phyloP scores from a whole-genome alignment of 2,329 filamentous ascomycete species.

The Trichophyton rubrum region DNA sequence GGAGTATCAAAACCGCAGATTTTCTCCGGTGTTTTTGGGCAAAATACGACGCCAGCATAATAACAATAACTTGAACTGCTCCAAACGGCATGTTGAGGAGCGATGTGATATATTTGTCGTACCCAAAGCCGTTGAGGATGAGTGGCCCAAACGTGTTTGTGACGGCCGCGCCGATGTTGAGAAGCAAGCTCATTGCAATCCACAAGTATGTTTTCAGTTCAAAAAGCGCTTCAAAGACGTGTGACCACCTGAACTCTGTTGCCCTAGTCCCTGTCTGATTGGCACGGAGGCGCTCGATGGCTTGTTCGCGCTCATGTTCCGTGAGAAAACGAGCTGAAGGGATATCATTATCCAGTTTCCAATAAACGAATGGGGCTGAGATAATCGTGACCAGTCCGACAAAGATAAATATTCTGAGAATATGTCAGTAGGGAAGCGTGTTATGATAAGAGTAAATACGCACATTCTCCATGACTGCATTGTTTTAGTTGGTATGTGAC shows the following conservation, averaged over 20 bases:
- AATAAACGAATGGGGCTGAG: slow-evolving; percentile 47
- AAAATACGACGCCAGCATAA: slow-evolving; percentile 44
- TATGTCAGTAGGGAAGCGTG: background rate
- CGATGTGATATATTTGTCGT: slow-evolving; percentile 45
- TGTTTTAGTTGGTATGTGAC: slow-evolving; percentile 37
- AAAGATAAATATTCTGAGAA: slow-evolving; percentile 44
- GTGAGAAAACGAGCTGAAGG: slow-evolving; percentile 39
- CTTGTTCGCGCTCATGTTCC: slow-evolving; percentile 35
- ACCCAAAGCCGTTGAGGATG: slow-evolving; percentile 49
- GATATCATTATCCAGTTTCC: slow-evolving; percentile 47
- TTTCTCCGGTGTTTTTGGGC: slow-evolving; percentile 42
- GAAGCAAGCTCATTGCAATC: slow-evolving; percentile 46
- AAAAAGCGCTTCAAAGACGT: slow-evolving; percentile 31
- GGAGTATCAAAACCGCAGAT: slow-evolving; percentile 40
- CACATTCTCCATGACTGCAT: slow-evolving; percentile 42
- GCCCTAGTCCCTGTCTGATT: slow-evolving; percentile 38
- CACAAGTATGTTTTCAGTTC: slow-evolving; percentile 46
- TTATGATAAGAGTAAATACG: slow-evolving; percentile 6
- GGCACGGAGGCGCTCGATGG: slow-evolving; percentile 38
- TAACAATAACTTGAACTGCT: slow-evolving; percentile 46
- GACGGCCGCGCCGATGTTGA: slow-evolving; percentile 53
- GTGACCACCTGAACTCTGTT: slow-evolving; percentile 35
- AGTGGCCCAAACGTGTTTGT: slow-evolving; percentile 54
- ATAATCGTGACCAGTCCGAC: slow-evolving; percentile 49
- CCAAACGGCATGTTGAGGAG: slow-evolving; percentile 58